These are phyloP conservation scores for Immersiporthe knoxdaviesiana DNA, from an alignment of 2,329 filamentous ascomycete genomes.

Conservation along the genomic window DNA sequence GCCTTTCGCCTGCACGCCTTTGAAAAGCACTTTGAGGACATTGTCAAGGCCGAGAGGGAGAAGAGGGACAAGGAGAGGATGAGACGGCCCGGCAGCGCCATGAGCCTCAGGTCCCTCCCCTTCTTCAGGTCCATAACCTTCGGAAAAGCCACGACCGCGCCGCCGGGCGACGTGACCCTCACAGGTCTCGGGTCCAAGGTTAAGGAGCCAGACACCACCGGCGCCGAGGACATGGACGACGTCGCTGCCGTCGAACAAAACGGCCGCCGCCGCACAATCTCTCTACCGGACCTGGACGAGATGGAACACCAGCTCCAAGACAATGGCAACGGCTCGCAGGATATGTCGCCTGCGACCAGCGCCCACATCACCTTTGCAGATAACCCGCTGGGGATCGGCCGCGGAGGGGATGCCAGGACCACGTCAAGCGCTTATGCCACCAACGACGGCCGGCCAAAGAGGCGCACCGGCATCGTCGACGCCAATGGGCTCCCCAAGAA, in stretches of 20 bases:
- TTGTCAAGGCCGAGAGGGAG: conserved; percentile 47
- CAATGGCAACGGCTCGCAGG: background rate
- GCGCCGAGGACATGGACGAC: background rate
- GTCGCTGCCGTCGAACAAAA: background rate
- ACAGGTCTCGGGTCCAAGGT: conserved; percentile 12
- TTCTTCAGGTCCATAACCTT: conserved; percentile 14
- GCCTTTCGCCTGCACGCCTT: conserved; percentile 64
- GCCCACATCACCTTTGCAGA: conserved; percentile 21
- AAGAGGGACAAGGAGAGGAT: conserved; percentile 27
- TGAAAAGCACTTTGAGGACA: conserved; percentile 59
- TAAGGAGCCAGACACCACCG: background rate
- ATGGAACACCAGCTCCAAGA: background rate
- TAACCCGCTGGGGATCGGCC: background rate
- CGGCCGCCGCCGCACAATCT: conserved; percentile 11
- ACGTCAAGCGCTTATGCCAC: conserved; percentile 10
- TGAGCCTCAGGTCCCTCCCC: conserved; percentile 12
- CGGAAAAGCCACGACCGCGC: conserved; percentile 21
- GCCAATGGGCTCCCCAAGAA: conserved; percentile 8
- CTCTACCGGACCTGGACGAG: conserved; percentile 11
- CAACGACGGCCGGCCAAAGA: conserved; percentile 2
- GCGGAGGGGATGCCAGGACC: conserved; percentile 12
- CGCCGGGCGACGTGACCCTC: background rate
- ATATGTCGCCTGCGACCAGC: background rate
- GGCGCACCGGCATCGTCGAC: conserved; percentile 6
- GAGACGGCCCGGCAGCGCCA: conserved; percentile 32